Evolutionary conservation across 1,284 basidiomycete genomes (phyloP).

Genomic region (Ustilago tritici): DNA sequence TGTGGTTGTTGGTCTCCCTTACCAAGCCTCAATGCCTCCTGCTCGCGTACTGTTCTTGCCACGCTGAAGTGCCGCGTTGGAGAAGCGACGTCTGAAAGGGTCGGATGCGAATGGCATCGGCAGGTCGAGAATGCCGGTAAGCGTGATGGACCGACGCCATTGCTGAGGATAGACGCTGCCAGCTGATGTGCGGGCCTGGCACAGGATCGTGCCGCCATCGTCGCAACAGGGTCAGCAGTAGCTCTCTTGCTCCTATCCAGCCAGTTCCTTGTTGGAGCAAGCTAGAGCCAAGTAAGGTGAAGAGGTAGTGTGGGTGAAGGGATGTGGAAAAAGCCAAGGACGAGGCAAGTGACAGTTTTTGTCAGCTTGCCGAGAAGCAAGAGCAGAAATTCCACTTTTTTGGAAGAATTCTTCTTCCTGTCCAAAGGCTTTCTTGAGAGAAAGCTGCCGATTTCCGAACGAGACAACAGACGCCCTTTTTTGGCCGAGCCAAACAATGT

Average conservation of each 20-base stretch:
- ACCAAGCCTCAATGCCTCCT: background rate
- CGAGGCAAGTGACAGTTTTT: background rate
- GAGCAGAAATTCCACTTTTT: conserved; percentile 11
- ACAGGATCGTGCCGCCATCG: conserved; percentile 31
- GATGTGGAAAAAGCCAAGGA: conserved; percentile 4
- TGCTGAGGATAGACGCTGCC: conserved; percentile 18
- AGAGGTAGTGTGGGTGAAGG: background rate
- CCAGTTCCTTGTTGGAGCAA: background rate
- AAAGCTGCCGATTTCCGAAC: conserved; percentile 26
- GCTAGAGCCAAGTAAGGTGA: background rate
- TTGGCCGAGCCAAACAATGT: background rate
- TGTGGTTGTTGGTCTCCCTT: background rate
- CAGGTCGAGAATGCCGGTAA: conserved; percentile 18
- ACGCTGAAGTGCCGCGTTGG: conserved; percentile 20
- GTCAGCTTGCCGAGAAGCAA: conserved; percentile 2
- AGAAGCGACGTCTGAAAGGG: background rate
- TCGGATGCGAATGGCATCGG: conserved; percentile 12
- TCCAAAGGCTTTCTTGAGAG: conserved; percentile 1
- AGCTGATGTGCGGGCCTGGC: conserved; percentile 38
- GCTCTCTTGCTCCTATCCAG: background rate
- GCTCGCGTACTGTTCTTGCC: background rate
- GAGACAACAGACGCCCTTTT: too few species aligned
- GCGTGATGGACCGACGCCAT: conserved; percentile 38
- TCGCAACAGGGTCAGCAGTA: background rate
- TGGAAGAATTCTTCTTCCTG: background rate